Conservation (phyloP, 495 filamentous ascomycete genomes). For the Lophiostoma macrostomum region DNA sequence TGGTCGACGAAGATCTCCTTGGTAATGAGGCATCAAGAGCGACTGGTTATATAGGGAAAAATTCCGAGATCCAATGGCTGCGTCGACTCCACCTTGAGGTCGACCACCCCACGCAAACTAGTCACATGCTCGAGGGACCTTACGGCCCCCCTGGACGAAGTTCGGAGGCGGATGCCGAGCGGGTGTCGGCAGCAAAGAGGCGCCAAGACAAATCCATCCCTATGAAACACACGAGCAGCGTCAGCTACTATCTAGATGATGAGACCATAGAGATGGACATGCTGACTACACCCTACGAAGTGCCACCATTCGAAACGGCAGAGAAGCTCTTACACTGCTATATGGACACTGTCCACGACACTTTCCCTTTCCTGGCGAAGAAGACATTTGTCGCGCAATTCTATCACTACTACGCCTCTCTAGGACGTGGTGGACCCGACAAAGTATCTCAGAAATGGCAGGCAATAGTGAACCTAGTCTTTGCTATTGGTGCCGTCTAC, state of each 20-base stretch:
- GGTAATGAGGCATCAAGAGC: conserved; percentile 46
- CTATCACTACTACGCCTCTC: conserved; percentile 40
- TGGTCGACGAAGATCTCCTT: conserved; percentile 59
- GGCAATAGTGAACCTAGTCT: conserved; percentile 60
- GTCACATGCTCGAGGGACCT: background rate
- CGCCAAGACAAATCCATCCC: conserved; percentile 21
- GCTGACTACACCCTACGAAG: conserved; percentile 46
- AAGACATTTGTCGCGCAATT: conserved; percentile 54
- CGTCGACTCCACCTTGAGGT: conserved; percentile 42
- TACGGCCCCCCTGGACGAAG: conserved; percentile 26
- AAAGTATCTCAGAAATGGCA: conserved; percentile 45
- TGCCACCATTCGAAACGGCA: conserved; percentile 52
- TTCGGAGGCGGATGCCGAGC: conserved; percentile 9
- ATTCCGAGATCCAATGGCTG: conserved; percentile 60
- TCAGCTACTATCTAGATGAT: conserved; percentile 56
- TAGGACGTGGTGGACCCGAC: conserved; percentile 41
- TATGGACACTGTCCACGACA: conserved; percentile 56
- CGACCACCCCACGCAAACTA: conserved; percentile 3
- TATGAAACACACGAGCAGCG: conserved; percentile 9
- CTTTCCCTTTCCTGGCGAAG: conserved; percentile 60
- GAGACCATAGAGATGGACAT: conserved; percentile 44
- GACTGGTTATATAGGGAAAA: too few species aligned
- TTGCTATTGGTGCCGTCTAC: conserved; percentile 58
- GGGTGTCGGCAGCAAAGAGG: conserved; percentile 31
- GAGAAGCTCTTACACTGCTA: conserved; percentile 56